Percentiles rank a stretch among this genome's conserved stretches.
phyloP scores from a whole-genome alignment of 169 alveolate species.

The Plasmodium vinckei region DNA sequence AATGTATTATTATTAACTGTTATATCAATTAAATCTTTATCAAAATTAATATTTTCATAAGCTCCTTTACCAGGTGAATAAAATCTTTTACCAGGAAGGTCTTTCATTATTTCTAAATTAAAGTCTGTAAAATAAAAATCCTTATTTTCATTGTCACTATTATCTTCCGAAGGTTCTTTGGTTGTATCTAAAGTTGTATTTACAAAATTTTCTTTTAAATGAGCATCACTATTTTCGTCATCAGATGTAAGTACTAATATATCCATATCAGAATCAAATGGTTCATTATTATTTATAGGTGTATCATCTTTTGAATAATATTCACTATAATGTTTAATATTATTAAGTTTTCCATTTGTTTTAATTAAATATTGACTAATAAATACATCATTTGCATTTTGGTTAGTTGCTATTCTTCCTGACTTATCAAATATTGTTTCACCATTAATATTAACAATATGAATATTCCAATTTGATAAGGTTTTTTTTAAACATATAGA shows the following conservation, averaged over 20 bases:
- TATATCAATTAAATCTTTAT: constrained; percentile 33
- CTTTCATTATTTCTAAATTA: constrained; percentile 37
- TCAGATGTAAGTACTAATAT: constrained; percentile 41
- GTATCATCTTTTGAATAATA: constrained; percentile 33
- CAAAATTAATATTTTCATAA: constrained; percentile 58
- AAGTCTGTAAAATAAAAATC: constrained; percentile 3
- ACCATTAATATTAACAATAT: constrained; percentile 19
- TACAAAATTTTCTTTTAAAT: neutral
- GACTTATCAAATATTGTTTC: constrained; percentile 48
- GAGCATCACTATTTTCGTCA: constrained; percentile 20
- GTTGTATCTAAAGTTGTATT: neutral
- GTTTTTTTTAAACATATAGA: constrained; percentile 60
- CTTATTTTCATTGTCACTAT: neutral
- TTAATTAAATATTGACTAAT: constrained; percentile 65
- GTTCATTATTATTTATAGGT: constrained; percentile 28
- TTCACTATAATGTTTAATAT: constrained; percentile 49
- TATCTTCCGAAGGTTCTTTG: neutral
- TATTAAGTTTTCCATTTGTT: constrained; percentile 62
- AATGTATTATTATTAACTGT: constrained; percentile 63
- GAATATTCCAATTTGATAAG: constrained; percentile 62
- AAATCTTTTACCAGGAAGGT: constrained; percentile 53
- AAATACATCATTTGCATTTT: constrained; percentile 73
- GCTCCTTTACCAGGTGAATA: constrained; percentile 37
- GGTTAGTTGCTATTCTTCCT: constrained; percentile 70
- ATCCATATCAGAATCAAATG: constrained; percentile 65